Conservation (phyloP, 306 rosid genomes). For the Albizia julibrissin region DNA sequence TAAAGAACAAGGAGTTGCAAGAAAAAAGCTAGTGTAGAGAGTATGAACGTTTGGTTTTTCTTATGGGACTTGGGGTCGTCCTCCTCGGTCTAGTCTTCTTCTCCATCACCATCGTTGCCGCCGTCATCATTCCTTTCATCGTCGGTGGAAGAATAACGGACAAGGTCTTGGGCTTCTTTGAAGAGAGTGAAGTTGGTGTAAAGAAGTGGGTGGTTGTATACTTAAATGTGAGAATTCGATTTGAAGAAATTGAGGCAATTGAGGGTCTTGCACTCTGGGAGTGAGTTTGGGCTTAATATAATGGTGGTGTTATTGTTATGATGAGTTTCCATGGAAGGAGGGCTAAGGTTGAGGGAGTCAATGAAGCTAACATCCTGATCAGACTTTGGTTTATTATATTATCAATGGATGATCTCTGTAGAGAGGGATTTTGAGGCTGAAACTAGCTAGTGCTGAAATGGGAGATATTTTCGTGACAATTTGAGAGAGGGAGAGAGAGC, state of each 20-base stretch:
- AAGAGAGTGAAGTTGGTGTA: not conserved
- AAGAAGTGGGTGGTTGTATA: conserved; percentile 26
- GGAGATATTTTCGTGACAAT: too few relatives aligned
- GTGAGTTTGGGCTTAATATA: not conserved
- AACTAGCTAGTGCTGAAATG: too few relatives aligned
- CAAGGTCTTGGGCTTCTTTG: not conserved
- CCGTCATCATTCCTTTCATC: conserved; percentile 29
- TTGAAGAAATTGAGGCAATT: conserved; percentile 48
- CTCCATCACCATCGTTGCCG: conserved; percentile 19
- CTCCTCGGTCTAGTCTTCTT: not conserved
- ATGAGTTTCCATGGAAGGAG: conserved; percentile 33
- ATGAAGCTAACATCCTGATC: conserved; percentile 45
- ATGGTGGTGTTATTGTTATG: not conserved
- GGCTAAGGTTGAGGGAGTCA: conserved; percentile 36
- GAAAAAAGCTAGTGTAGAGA: conserved; percentile 26
- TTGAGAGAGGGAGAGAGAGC: too few relatives aligned
- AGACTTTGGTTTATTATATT: conserved; percentile 30
- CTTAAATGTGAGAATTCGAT: conserved; percentile 47
- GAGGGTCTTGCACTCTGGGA: conserved; percentile 29
- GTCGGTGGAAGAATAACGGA: conserved; percentile 8
- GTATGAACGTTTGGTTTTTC: conserved; percentile 37
- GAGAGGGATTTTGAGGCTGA: too few relatives aligned
- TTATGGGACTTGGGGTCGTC: not conserved
- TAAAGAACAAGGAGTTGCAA: conserved; percentile 31
- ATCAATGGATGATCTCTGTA: conserved; percentile 23